phyloP scores from a whole-genome alignment of 352 stramenopile genomes.

The Pythium chondricola region DNA sequence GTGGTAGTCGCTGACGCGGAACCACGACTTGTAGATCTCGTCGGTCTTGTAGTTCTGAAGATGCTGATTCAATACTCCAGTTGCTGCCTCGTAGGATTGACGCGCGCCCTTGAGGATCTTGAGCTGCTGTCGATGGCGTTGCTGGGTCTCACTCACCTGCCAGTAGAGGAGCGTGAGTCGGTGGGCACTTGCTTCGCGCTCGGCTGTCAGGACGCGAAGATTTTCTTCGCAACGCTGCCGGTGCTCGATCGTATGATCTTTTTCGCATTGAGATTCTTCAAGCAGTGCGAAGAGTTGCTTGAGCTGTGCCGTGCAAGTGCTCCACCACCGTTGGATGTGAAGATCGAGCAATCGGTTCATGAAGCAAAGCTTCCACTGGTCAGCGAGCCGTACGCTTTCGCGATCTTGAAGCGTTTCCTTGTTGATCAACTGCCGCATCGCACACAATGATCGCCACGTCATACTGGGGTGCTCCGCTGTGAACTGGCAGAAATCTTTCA shows the following conservation, averaged over 20 bases:
- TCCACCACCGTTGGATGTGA: conserved; percentile 12
- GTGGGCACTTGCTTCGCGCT: conserved; percentile 19
- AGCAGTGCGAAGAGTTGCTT: conserved; percentile 10
- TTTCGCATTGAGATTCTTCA: not conserved
- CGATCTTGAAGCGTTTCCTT: conserved; percentile 4
- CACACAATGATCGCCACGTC: conserved; percentile 11
- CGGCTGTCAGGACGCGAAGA: conserved; percentile 10
- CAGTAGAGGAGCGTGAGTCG: conserved; percentile 13
- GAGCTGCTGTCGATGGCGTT: conserved; percentile 16
- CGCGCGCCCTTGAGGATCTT: conserved; percentile 19
- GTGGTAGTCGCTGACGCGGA: conserved; percentile 24
- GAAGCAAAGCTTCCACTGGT: conserved; percentile 23
- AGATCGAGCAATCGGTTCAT: conserved; percentile 9
- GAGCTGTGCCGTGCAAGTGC: conserved; percentile 2
- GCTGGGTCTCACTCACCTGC: conserved; percentile 14
- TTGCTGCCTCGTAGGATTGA: conserved; percentile 20
- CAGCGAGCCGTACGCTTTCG: conserved; percentile 1
- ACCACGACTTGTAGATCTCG: conserved; percentile 30
- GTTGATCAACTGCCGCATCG: conserved; percentile 6
- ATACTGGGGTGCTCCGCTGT: not conserved
- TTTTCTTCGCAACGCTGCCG: conserved; percentile 3
- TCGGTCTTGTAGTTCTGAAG: conserved; percentile 35
- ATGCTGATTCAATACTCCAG: conserved; percentile 9
- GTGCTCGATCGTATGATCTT: conserved; percentile 9
- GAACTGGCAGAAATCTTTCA: conserved; percentile 19